Base-by-base conservation (phyloP, 129 eudicot species). In the Artemisia argyi region DNA sequence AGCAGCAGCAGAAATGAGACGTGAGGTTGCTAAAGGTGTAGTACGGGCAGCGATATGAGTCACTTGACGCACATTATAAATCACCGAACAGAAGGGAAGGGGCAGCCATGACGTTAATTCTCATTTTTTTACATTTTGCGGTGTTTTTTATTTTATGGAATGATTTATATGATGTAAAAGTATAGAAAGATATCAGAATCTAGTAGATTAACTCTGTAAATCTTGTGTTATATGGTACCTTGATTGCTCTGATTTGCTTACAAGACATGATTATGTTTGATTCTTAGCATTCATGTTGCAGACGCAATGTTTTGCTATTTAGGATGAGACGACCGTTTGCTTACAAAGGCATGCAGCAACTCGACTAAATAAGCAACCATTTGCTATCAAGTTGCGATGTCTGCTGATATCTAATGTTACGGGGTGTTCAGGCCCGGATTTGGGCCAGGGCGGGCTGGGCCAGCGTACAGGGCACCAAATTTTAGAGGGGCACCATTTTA, bases 11-110 rank as follows among this genome's bases (percentile, higher is more conserved):
- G 89, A 91, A 66, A 76, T 95, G 96, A 95, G 81, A 74, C 96
- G 91, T 16, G 97, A 95, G 3, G 95, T 91, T 18, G 96, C 99
- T 28, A 77, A 97, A 76, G 89, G 97, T 7, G 97, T 90, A 13
- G 63, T 88, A 46, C 81, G 97, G 75, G 89, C 97, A 4, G 99
- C 99, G 13, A 59, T 88, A 58, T 93, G 73, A 90, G 78, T 17
- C 10, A 42, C 49, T 53, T 39, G 46, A 57, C 58, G 20, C 49
- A 9, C 71, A 30, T 18, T 69, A 35, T 39, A 77, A 42, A 61
- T 39, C 76, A 15, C 3, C 62, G 66, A 61, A 69, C 46, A 19
- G 64, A 22, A 5, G n/a, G n/a, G n/a, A n/a, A n/a, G 26, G 42
- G 47, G 71, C 20, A 70, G 64, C 42, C 16, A 18, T 24, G 68